Evolutionary conservation across 371 early-diverging fungal species (phyloP).

Genomic region (Encephalitozoon hellem): DNA sequence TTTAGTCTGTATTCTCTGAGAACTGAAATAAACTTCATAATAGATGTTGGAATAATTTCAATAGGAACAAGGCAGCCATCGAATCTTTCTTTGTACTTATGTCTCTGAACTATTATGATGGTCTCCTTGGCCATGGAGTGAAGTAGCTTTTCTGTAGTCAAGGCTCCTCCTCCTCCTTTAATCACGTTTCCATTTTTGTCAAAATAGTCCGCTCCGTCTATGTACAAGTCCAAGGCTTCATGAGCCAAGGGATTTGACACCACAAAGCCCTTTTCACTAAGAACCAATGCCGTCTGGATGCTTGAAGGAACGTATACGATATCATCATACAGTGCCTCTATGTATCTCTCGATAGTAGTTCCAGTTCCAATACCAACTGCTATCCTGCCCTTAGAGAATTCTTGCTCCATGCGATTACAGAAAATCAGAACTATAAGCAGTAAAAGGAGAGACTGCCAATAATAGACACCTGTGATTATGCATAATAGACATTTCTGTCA

Average conservation of each 20-base stretch:
- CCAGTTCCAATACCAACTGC: slow-evolving; percentile 54
- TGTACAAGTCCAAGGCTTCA: slow-evolving; percentile 50
- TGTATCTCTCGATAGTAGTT: slow-evolving; percentile 37
- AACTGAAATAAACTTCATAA: slow-evolving; percentile 15
- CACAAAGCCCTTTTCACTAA: background rate
- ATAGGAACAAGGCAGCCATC: slow-evolving; percentile 49
- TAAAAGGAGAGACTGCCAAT: background rate
- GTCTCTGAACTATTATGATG: slow-evolving; percentile 48
- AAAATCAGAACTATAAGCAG: background rate
- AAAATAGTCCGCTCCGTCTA: slow-evolving; percentile 59
- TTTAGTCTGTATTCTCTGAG: background rate
- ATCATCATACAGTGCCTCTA: background rate
- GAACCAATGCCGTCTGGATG: background rate
- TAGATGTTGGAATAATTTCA: slow-evolving; percentile 40
- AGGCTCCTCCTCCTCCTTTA: slow-evolving; percentile 57
- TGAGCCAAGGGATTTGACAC: background rate
- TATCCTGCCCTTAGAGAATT: background rate
- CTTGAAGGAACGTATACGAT: slow-evolving; percentile 28
- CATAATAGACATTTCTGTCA: background rate
- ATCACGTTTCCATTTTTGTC: slow-evolving; percentile 44
- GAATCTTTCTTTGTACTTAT: slow-evolving; percentile 47
- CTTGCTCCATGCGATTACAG: background rate
- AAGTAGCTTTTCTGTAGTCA: slow-evolving; percentile 51
- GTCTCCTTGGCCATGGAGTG: slow-evolving; percentile 23
- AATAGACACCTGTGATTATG: background rate